phyloP scores from a whole-genome alignment of 2,329 filamentous ascomycete species.

The Epicoccum sorghinum region DNA sequence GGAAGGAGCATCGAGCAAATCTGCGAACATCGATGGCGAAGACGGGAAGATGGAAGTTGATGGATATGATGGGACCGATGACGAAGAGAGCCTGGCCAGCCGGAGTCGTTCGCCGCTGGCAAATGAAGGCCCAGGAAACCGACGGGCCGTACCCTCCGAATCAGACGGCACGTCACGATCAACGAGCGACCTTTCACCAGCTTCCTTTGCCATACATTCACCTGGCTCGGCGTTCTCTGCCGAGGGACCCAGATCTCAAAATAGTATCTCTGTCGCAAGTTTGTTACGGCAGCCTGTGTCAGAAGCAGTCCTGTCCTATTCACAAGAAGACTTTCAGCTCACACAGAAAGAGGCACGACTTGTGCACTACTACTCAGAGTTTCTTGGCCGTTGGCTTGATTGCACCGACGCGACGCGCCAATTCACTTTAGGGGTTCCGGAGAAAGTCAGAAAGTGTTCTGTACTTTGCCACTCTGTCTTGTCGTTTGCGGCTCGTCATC shows the following conservation, averaged over 20 bases:
- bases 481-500: slow-evolving; percentile 38
- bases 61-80: slow-evolving; percentile 18
- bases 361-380: slow-evolving; percentile 39
- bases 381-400: slow-evolving; percentile 42
- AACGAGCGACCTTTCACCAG: slow-evolving; percentile 19
- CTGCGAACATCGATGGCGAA: slow-evolving; percentile 14
- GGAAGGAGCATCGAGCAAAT: slow-evolving; percentile 23
- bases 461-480: slow-evolving; percentile 39
- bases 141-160: slow-evolving; percentile 13
- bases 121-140: not conserved
- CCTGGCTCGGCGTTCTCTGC: slow-evolving; percentile 17
- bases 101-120: slow-evolving; percentile 26
- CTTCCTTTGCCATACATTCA: slow-evolving; percentile 18
- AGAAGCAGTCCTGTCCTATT: slow-evolving; percentile 11
- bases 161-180: slow-evolving; percentile 19
- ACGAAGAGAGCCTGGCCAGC: slow-evolving; percentile 18
- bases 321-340: slow-evolving; percentile 18
- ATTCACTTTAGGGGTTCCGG: slow-evolving; percentile 38
- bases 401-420: slow-evolving; percentile 39
- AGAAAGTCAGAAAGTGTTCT: slow-evolving; percentile 34
- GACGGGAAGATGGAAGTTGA: slow-evolving; percentile 23
- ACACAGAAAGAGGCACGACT: slow-evolving; percentile 33
- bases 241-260: not conserved
- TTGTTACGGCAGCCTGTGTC: slow-evolving; percentile 14
- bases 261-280: slow-evolving; percentile 19